Evolutionary conservation across 2,329 filamentous ascomycete species (phyloP).

Genomic region (Balansia obtecta): DNA sequence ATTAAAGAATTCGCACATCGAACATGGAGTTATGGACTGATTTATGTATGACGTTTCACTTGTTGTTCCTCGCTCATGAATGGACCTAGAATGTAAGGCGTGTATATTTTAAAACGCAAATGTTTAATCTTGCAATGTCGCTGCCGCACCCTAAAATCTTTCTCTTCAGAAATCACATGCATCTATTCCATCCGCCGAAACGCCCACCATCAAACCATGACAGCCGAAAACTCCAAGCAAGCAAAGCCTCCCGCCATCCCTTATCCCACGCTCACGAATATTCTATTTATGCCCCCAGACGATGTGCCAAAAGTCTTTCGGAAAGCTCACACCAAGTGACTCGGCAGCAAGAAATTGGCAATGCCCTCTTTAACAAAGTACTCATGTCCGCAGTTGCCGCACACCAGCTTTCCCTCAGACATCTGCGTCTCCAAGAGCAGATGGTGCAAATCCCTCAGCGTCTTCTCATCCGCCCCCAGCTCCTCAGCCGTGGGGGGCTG

Average conservation of each 20-base stretch:
- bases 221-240: not conserved
- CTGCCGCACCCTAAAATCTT: not conserved
- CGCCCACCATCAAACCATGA: not conserved
- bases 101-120: too few species aligned
- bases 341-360: slow-evolving; percentile 88
- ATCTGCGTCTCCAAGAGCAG: slow-evolving; percentile 84
- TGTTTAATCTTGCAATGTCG: too few species aligned
- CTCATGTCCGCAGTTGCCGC: slow-evolving; percentile 83
- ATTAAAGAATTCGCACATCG: slow-evolving; percentile 8
- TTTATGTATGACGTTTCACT: not conserved
- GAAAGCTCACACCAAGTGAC: slow-evolving; percentile 60
- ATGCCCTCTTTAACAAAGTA: slow-evolving; percentile 94
- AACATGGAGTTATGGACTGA: slow-evolving; percentile 10
- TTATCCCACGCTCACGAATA: not conserved
- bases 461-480: slow-evolving; percentile 53
- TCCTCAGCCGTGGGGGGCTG: slow-evolving; percentile 50
- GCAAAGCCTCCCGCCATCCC: not conserved
- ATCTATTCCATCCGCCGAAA: not conserved
- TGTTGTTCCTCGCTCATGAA: too few species aligned
- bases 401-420: slow-evolving; percentile 76
- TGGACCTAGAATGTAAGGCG: too few species aligned
- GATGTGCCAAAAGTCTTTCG: not conserved
- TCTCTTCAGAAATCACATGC: not conserved
- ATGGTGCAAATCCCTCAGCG: slow-evolving; percentile 65
- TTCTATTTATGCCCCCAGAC: not conserved